Evolutionary conservation across 2,329 filamentous ascomycete species (phyloP).

Genomic region (Colletotrichum tanaceti): DNA sequence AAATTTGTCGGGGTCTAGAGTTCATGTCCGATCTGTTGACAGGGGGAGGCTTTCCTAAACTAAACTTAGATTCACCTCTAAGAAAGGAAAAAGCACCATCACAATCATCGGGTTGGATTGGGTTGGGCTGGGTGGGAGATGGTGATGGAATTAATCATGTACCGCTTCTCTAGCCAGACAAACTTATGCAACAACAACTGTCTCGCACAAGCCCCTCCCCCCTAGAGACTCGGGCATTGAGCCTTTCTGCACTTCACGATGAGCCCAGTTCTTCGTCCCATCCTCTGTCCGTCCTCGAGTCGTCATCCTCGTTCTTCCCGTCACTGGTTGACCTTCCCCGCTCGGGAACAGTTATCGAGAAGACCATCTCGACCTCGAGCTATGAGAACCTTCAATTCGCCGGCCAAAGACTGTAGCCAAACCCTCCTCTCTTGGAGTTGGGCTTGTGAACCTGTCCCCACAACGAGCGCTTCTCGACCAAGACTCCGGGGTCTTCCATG

Average conservation of each 20-base stretch:
- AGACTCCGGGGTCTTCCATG: not conserved
- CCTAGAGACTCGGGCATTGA: no score
- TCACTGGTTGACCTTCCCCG: not conserved
- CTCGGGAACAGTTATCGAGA: not conserved
- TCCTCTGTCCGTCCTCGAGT: not conserved
- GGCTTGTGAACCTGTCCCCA: slow-evolving; percentile 5
- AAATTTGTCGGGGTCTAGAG: not conserved
- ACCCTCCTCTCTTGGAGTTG: not conserved
- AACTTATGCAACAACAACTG: no score
- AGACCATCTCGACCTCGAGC: no score
- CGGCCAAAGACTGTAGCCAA: not conserved
- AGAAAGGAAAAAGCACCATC: not conserved
- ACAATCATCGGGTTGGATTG: no score
- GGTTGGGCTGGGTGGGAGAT: no score
- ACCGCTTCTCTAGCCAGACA: no score
- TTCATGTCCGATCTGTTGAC: not conserved
- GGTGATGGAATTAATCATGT: no score
- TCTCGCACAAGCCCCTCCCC: no score
- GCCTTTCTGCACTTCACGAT: no score
- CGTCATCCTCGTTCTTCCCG: not conserved
- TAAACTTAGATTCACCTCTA: not conserved
- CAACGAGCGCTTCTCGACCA: not conserved
- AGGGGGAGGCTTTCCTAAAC: not conserved
- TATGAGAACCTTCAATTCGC: not conserved
- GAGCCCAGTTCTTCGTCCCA: not conserved